Percentiles rank a stretch among this genome's conserved stretches.
phyloP scores from a whole-genome alignment of 2,329 filamentous ascomycete species.

The Camptophora hylomeconis region DNA sequence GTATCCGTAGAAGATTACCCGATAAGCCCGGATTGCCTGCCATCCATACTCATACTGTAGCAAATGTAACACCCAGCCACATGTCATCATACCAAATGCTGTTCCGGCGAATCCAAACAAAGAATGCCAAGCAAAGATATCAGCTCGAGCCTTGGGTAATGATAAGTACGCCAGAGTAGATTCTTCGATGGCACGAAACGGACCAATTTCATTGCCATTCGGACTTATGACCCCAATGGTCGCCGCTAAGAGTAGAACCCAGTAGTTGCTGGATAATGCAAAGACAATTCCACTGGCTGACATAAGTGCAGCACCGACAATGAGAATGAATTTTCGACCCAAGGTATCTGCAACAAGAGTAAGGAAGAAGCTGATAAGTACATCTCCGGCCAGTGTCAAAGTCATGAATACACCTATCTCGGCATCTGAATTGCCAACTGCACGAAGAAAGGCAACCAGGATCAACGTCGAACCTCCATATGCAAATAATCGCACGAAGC shows the following conservation, averaged over 20 bases:
- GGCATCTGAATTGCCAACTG: constrained; percentile 42
- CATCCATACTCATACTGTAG: constrained; percentile 34
- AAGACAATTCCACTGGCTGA: constrained; percentile 42
- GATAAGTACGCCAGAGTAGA: constrained; percentile 22
- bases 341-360: constrained; percentile 46
- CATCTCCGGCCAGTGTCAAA: constrained; percentile 48
- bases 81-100: constrained; percentile 38
- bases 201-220: constrained; percentile 51
- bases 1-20: constrained; percentile 45
- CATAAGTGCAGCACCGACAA: constrained; percentile 44
- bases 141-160: constrained; percentile 8
- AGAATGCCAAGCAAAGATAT: constrained; percentile 24
- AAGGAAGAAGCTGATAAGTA: constrained; percentile 43
- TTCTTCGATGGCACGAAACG: constrained; percentile 50
- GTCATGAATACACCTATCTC: constrained; percentile 54
- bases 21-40: constrained; percentile 39
- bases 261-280: constrained; percentile 39
- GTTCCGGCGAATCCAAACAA: constrained; percentile 42
- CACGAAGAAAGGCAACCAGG: constrained; percentile 48
- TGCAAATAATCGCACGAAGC: constrained; percentile 46
- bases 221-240: constrained; percentile 48
- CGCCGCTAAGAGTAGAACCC: constrained; percentile 43
- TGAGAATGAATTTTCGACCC: constrained; percentile 41
- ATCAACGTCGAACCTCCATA: constrained; percentile 49
- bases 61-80: constrained; percentile 38